A percentile compares a stretch with the other conserved stretches of the same genome.
phyloP scores from a whole-genome alignment of 108 stramenopile species.

The Ochromonas danica region DNA sequence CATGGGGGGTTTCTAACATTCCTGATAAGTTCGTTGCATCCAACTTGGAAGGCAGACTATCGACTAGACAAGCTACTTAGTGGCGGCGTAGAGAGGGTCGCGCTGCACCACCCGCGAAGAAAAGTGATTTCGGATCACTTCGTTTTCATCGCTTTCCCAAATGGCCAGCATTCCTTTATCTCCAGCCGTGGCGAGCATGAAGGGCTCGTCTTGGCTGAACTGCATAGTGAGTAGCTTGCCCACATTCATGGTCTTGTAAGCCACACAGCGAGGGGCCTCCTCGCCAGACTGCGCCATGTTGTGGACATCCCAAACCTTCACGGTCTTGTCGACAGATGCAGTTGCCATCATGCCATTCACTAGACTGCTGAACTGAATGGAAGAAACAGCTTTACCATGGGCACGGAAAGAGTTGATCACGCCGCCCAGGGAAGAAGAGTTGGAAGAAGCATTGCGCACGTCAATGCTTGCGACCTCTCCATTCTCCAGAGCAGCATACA shows the following conservation, averaged over 20 bases:
- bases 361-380: constrained; percentile 73
- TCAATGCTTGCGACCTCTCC: constrained; percentile 83
- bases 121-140: constrained; percentile 21
- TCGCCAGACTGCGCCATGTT: constrained; percentile 40
- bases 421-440: constrained; percentile 1
- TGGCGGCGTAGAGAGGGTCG: neutral
- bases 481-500: constrained; percentile 83
- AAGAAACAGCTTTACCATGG: constrained; percentile 78
- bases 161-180: constrained; percentile 79
- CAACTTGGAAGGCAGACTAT: too few relatives aligned
- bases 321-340: constrained; percentile 79
- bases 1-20: too few relatives aligned
- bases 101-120: neutral
- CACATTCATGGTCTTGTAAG: constrained; percentile 38
- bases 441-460: constrained; percentile 71
- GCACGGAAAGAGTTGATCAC: constrained; percentile 73
- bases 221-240: constrained; percentile 64
- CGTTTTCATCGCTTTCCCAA: constrained; percentile 81
- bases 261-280: neutral
- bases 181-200: constrained; percentile 82
- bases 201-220: constrained; percentile 79
- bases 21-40: too few relatives aligned
- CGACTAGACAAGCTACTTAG: too few relatives aligned
- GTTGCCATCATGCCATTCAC: constrained; percentile 85
- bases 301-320: constrained; percentile 79